Base-by-base conservation (phyloP, 2,329 filamentous ascomycete genomes). In the Zymoseptoria tritici region DNA sequence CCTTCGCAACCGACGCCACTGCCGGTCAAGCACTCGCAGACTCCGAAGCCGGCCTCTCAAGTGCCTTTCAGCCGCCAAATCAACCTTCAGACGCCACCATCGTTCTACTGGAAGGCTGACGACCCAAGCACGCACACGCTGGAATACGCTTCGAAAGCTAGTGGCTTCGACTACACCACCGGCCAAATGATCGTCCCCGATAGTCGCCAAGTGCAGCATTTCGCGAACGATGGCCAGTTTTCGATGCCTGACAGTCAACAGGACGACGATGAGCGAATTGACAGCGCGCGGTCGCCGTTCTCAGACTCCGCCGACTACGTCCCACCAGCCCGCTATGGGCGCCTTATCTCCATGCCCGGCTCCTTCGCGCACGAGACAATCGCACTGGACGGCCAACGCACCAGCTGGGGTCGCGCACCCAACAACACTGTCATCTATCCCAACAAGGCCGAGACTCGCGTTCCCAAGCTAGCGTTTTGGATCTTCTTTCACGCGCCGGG, bases 391-490 rank as follows among this genome's bases (percentile, higher is more conserved):
- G 81, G 84, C 49, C 84, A 85, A 3, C 75, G 90, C 65, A 85
- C 87, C 0, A 88, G 86, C 0, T 97, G 91, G 85, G 93, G 93
- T 29, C 85, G 93, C 24, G 83, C 83, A 0, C 77, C 75, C 0
- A 78, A 81, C 20, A 92, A 91, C 67, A 93, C 88, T 0, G 75
- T 86, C 29, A 78, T 86, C 2, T 90, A 91, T 68, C 74, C 81
- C 0, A 78, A 86, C 54, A 76, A 74, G 29, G 76, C 77, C 22
- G 90, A 97, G 65, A 81, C 79, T 2, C 86, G 86, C 16, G 84
- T 97, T 42, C 90, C 92, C 1, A 93, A 93, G 70, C 86, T 87
- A 63, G 91, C 90, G 0, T 85, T 96, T 66, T 87, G 89, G 68
- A 78, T 97, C 46, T 79, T 90, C 36, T 83, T 94, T 29, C 91